Evolutionary conservation across 805 yeast species (phyloP).

Genomic region (Kodamaea hsintzibuensis): DNA sequence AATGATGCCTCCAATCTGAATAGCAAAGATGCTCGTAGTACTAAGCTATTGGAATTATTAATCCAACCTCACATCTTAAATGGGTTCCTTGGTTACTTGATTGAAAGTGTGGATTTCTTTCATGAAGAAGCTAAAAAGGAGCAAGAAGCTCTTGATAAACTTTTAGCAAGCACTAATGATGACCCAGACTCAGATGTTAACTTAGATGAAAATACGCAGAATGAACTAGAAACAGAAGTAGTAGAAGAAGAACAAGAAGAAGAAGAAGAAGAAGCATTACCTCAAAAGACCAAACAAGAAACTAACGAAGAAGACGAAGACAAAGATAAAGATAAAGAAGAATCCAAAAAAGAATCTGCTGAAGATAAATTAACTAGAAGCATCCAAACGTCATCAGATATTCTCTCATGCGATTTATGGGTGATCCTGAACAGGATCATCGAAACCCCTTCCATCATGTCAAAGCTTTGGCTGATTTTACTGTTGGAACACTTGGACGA

Average conservation of each 20-base stretch:
- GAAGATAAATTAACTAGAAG: slow-evolving; percentile 38
- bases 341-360: slow-evolving; percentile 24
- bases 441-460: slow-evolving; percentile 41
- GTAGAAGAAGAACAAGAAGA: slow-evolving; percentile 8
- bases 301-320: slow-evolving; percentile 4
- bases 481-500: slow-evolving; percentile 33
- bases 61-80: slow-evolving; percentile 74
- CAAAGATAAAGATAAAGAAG: slow-evolving; percentile 16
- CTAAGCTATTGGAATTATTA: slow-evolving; percentile 72
- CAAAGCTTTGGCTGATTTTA: slow-evolving; percentile 43
- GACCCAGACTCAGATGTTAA: background rate
- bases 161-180: slow-evolving; percentile 14
- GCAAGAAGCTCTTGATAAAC: slow-evolving; percentile 19
- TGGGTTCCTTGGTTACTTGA: slow-evolving; percentile 67
- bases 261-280: slow-evolving; percentile 8
- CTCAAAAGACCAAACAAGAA: background rate
- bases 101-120: slow-evolving; percentile 49
- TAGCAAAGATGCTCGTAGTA: slow-evolving; percentile 38
- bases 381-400: slow-evolving; percentile 41
- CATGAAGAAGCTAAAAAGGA: slow-evolving; percentile 28
- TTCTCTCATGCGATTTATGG: slow-evolving; percentile 44
- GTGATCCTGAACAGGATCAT: slow-evolving; percentile 43
- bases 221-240: slow-evolving; percentile 12
- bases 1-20: slow-evolving; percentile 24
- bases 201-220: slow-evolving; percentile 2